Base-by-base conservation (phyloP, 2,329 filamentous ascomycete genomes). In the Xylaria sp. region DNA sequence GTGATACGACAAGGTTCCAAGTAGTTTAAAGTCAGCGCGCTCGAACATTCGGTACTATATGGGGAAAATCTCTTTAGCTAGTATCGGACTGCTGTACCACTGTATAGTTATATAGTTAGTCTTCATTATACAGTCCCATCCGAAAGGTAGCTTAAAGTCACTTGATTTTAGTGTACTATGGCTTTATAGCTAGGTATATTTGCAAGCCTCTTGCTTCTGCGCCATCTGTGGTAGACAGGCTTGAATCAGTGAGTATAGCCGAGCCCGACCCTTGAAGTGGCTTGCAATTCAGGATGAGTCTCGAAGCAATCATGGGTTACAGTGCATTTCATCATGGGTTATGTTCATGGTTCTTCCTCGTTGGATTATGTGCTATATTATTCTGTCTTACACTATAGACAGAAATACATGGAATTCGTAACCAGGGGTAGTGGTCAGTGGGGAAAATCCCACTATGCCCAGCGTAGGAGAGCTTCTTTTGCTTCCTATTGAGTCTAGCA, bases 231-330 rank as follows among this genome's bases (percentile, higher is more conserved):
- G 42, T 37, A 44, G 47, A 51, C 58, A 44, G 44, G 5, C n/a
- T 63, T 35, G 60, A 66, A 69, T 48, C 61, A 63, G 67, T n/a
- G 37, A 65, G 40, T 62, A 58, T 69, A 69, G 66, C 64, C 63
- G 63, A 71, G 61, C 62, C 62, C 42, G 53, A 63, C 54, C 53
- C 64, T 67, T 44, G 53, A 53, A 53, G 48, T 66, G 55, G 66
- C 44, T 57, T 61, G 50, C 23, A 32, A 61, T 50, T 44, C 57
- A 60, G 66, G 44, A 69, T 60, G 44, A 42, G 64, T 63, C 60
- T 70, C 62, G 65, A 70, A 66, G 69, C 63, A 69, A 55, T 55
- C 57, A n/a, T 37, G 37, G 61, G 66, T 69, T 67, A 60, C 69
- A 69, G 62, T 63, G 65, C 65, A 68, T 70, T 40, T 53, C 27